Evolutionary conservation across 306 rosid species (phyloP).

Genomic region (Fragaria ananassa): DNA sequence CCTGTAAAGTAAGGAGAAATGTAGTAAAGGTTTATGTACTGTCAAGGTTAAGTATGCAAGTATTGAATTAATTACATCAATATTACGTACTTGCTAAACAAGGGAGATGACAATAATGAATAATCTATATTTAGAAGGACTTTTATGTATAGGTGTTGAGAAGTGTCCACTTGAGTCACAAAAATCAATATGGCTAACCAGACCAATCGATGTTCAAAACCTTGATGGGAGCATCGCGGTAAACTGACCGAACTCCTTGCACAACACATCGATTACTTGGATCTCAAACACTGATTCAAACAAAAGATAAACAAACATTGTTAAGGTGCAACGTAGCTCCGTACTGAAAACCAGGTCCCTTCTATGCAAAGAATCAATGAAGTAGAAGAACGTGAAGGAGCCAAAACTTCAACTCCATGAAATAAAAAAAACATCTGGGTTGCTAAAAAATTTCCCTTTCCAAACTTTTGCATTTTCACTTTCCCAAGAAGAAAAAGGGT

Average conservation of each 20-base stretch:
- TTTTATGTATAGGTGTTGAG: background rate
- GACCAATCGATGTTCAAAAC: background rate
- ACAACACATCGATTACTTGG: background rate
- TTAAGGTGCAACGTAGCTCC: background rate
- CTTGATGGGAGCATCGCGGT: background rate
- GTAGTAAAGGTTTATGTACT: slow-evolving; percentile 2
- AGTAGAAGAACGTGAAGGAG: too few relatives aligned
- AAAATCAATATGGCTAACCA: background rate
- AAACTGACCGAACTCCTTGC: background rate
- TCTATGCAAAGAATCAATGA: background rate
- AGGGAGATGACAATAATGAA: background rate
- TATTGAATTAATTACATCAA: slow-evolving; percentile 12
- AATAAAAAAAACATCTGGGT: too few relatives aligned
- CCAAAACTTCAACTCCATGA: too few relatives aligned
- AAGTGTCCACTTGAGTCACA: background rate
- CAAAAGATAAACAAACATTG: background rate
- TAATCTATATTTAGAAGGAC: background rate
- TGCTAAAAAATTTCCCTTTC: too few relatives aligned
- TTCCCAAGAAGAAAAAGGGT: too few relatives aligned
- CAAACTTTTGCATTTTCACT: too few relatives aligned
- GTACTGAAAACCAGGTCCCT: background rate
- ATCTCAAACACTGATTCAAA: background rate
- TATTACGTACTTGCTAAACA: slow-evolving; percentile 8
- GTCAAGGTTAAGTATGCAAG: slow-evolving; percentile 14
- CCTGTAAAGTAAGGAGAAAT: slow-evolving; percentile 40